A percentile compares a stretch with the other conserved stretches of the same genome.
phyloP scores from a whole-genome alignment of 176 grass and related monocot genomes.

The Eragrostis curvula region DNA sequence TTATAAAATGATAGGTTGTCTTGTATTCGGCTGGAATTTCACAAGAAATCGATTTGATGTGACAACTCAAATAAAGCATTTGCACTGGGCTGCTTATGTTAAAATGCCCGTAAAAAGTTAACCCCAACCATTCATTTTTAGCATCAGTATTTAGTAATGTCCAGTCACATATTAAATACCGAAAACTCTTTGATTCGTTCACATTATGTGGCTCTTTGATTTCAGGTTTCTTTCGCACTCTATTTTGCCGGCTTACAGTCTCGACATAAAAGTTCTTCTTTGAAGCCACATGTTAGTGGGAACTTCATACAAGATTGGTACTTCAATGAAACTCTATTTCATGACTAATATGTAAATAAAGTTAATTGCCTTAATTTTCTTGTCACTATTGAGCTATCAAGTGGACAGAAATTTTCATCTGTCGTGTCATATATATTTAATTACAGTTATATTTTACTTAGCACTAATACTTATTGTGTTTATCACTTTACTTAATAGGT shows the following conservation, averaged over 20 bases:
- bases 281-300: conserved; percentile 78
- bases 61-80: not conserved
- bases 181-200: not conserved
- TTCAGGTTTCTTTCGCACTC: conserved; percentile 71
- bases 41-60: not conserved
- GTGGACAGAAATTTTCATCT: not conserved
- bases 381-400: conserved; percentile 7
- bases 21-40: not conserved
- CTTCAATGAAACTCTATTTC: conserved; percentile 14
- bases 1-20: not conserved
- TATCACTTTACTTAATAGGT: conserved; percentile 66
- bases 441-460: conserved; percentile 15
- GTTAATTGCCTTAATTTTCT: conserved; percentile 15
- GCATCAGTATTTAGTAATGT: not conserved
- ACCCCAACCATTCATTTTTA: not conserved
- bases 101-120: not conserved
- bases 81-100: not conserved
- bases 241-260: conserved; percentile 68
- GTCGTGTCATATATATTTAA: conserved; percentile 22
- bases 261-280: conserved; percentile 67
- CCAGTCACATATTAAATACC: not conserved
- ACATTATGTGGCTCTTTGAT: conserved; percentile 15
- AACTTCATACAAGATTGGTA: conserved; percentile 96
- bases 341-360: conserved; percentile 7
- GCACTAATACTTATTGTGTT: conserved; percentile 8